A percentile compares a stretch with the other conserved stretches of the same genome.
These are phyloP conservation scores for Pelargonium myrrhifolium DNA, from an alignment of 441 rosid species.

Conservation along the genomic window DNA sequence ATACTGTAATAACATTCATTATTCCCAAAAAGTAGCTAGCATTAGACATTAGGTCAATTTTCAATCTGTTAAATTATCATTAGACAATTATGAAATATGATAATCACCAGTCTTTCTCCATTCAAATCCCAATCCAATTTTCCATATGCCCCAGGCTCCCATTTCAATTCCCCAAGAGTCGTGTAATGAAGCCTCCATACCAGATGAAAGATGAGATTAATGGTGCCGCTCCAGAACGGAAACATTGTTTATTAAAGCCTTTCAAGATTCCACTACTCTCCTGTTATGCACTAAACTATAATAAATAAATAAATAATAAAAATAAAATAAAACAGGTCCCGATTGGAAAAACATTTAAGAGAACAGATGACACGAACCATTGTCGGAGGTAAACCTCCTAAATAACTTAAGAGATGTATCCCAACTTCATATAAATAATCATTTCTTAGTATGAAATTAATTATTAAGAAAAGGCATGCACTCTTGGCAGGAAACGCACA, in stretches of 20 bases:
- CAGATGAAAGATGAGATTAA: not conserved
- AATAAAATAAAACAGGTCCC: not conserved
- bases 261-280: no score
- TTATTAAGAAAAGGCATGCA: no score
- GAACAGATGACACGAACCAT: not conserved
- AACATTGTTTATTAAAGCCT: not conserved
- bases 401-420: not conserved
- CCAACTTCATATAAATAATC: no score
- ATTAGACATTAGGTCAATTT: not conserved
- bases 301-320: not conserved
- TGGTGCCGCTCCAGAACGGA: not conserved
- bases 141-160: not conserved
- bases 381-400: not conserved
- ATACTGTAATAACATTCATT: not conserved
- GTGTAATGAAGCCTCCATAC: not conserved
- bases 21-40: slow-evolving; percentile 1
- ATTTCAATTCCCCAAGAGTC: not conserved
- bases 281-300: not conserved
- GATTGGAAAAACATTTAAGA: no score
- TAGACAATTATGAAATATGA: not conserved
- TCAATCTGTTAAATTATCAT: not conserved
- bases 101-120: not conserved
- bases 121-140: not conserved
- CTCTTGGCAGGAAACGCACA: no score
- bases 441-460: no score